phyloP scores from a whole-genome alignment of 2,329 filamentous ascomycete species.

The Aureobasidium pullulans region DNA sequence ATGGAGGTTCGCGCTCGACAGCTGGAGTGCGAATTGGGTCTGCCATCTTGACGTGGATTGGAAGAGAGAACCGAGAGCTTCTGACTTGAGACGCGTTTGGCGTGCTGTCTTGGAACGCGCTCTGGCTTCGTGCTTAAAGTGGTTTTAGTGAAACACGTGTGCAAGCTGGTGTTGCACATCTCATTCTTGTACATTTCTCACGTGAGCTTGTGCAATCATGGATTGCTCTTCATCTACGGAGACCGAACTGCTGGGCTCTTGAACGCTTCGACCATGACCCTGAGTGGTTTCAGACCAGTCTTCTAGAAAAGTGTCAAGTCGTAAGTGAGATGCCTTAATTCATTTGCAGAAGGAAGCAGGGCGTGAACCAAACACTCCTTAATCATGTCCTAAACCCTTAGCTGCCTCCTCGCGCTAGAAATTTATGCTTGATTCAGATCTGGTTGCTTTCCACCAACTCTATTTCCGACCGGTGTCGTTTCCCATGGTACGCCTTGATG shows the following conservation, averaged over 20 bases:
- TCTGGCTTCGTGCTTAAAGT: background rate
- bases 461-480: background rate
- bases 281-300: background rate
- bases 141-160: background rate
- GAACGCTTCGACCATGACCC: background rate
- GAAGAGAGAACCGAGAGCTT: background rate
- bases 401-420: background rate
- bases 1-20: slow-evolving; percentile 42
- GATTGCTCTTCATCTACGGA: background rate
- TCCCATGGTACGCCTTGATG: background rate
- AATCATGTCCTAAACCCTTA: background rate
- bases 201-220: background rate
- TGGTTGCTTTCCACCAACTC: background rate
- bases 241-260: background rate
- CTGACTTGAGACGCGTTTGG: background rate
- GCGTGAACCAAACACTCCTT: background rate
- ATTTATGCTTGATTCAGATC: background rate
- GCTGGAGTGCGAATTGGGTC: slow-evolving; percentile 25
- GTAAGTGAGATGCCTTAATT: background rate
- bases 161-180: background rate
- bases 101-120: background rate
- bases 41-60: slow-evolving; percentile 20
- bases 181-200: background rate
- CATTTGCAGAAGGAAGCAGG: background rate
- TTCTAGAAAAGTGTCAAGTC: slow-evolving; percentile 1